Conservation (phyloP, 164 flowering plant genomes). For the Piper betle region DNA sequence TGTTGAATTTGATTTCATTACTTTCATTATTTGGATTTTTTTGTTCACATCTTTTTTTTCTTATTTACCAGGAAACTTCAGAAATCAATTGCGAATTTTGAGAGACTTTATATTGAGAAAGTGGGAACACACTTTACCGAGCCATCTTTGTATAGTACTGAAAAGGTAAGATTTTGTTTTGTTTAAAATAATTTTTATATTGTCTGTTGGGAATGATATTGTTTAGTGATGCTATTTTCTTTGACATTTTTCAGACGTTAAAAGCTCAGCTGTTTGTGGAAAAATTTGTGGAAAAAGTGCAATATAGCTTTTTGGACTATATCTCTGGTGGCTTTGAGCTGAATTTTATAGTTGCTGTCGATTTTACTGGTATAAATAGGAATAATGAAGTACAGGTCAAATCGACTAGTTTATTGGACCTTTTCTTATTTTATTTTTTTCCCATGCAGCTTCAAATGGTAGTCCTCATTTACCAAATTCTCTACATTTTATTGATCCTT, state of each 20-base stretch:
- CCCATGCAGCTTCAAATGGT: slow-evolving; percentile 75
- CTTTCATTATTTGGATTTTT: not conserved
- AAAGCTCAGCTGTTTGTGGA: slow-evolving; percentile 79
- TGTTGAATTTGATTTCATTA: not conserved
- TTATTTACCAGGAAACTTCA: slow-evolving; percentile 47
- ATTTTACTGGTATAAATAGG: slow-evolving; percentile 73
- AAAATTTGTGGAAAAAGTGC: slow-evolving; percentile 40
- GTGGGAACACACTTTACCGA: slow-evolving; percentile 38
- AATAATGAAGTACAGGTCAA: not conserved
- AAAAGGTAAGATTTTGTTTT: slow-evolving; percentile 2
- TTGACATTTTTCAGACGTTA: slow-evolving; percentile 26
- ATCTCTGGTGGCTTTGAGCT: slow-evolving; percentile 88
- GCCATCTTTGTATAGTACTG: slow-evolving; percentile 23
- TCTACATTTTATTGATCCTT: slow-evolving; percentile 76
- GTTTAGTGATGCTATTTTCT: not conserved
- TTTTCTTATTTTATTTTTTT: not conserved
- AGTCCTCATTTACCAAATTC: slow-evolving; percentile 54
- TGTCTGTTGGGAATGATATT: not conserved
- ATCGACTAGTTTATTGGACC: not conserved
- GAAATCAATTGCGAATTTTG: slow-evolving; percentile 55
- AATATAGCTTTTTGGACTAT: slow-evolving; percentile 75
- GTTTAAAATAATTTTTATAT: not conserved
- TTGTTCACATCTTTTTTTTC: not conserved
- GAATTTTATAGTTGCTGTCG: slow-evolving; percentile 91
- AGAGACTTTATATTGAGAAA: slow-evolving; percentile 38